Percentiles rank a stretch among this genome's conserved stretches.
These are phyloP conservation scores for Erigeron philadelphicus DNA, from an alignment of 140 eudicot species.

Conservation along the genomic window DNA sequence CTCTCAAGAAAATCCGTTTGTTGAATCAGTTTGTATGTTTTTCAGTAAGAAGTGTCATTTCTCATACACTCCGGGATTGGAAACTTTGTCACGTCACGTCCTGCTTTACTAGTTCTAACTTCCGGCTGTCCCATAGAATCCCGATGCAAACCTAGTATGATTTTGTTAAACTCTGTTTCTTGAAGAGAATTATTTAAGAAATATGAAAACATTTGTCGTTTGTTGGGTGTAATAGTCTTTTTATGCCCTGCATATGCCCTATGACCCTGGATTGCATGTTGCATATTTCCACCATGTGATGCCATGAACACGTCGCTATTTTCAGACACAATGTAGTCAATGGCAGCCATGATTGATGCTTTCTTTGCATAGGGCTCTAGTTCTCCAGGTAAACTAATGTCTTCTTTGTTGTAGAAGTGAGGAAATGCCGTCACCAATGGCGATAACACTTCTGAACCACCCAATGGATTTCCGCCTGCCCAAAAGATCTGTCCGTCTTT, in stretches of 20 bases:
- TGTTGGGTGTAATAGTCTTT: slow-evolving; percentile 89
- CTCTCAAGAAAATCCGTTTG: background rate
- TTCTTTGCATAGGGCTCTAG: slow-evolving; percentile 65
- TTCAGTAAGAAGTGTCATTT: slow-evolving; percentile 36
- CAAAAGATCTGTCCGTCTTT: slow-evolving; percentile 64
- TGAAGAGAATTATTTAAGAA: slow-evolving; percentile 65
- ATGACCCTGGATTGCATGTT: slow-evolving; percentile 75
- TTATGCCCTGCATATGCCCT: slow-evolving; percentile 96
- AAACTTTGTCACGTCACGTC: slow-evolving; percentile 91
- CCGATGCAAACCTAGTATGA: slow-evolving; percentile 60
- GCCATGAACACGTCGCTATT: slow-evolving; percentile 93
- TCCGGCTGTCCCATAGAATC: slow-evolving; percentile 95
- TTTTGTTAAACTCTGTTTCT: slow-evolving; percentile 58
- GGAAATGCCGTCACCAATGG: slow-evolving; percentile 68
- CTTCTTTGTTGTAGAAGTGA: slow-evolving; percentile 83
- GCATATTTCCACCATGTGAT: slow-evolving; percentile 99
- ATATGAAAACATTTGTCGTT: slow-evolving; percentile 71
- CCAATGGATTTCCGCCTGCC: slow-evolving; percentile 95
- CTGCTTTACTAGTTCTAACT: slow-evolving; percentile 61
- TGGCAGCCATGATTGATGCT: slow-evolving; percentile 86
- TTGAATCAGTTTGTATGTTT: slow-evolving; percentile 17
- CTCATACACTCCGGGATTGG: slow-evolving; percentile 98
- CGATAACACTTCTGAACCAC: slow-evolving; percentile 60
- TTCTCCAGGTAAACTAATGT: slow-evolving; percentile 70
- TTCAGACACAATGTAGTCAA: slow-evolving; percentile 86